Base-by-base conservation (phyloP, 1,284 basidiomycete genomes). In the Boletus subluridellus region DNA sequence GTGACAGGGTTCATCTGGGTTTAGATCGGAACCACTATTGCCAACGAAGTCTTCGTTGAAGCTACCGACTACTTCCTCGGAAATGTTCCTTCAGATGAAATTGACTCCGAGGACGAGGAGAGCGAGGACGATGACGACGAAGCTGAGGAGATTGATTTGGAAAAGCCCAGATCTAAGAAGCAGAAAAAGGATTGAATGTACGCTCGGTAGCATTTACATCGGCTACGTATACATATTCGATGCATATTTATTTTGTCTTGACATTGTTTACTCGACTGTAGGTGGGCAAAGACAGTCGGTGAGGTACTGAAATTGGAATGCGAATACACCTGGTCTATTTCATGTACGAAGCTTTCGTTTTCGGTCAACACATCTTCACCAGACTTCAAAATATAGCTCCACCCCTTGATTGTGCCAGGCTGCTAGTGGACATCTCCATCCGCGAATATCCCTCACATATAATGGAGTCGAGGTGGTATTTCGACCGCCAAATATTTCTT, bases 41-140 rank as follows among this genome's bases (percentile, higher is more conserved):
- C 84, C 47, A 86, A 86, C 63, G 90, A 92, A 59, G 76, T 92
- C 14, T 93, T 89, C 79, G 80, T 85, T 1, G 86, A 90, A 60
- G 87, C 86, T 10, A 86, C 90, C 61, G 85, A 91, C 55, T 88
- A 84, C 67, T 93, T 91, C 80, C 76, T 86, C 46, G 90, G 90
- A 34, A 80, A 82, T 61, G 77, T 78, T 37, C 81, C 78, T 8
- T 79, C 75, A 15, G 83, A 84, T 17, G 85, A 85, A 30, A 60
- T 81, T 38, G 84, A 86, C 67, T 80, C 79, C 46, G 87, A 89
- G 37, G 84, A 86, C 37, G 82, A 83, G 17, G 83, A 85, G 15
- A 81, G 82, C 52, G 84, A 86, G 8, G 80, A 81, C 14, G 87
- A 89, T 4, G 83, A 84, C 32, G 86, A 87, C 44, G 84, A 89